phyloP scores from a whole-genome alignment of 1,284 basidiomycete species.

The Mycena citricolor region DNA sequence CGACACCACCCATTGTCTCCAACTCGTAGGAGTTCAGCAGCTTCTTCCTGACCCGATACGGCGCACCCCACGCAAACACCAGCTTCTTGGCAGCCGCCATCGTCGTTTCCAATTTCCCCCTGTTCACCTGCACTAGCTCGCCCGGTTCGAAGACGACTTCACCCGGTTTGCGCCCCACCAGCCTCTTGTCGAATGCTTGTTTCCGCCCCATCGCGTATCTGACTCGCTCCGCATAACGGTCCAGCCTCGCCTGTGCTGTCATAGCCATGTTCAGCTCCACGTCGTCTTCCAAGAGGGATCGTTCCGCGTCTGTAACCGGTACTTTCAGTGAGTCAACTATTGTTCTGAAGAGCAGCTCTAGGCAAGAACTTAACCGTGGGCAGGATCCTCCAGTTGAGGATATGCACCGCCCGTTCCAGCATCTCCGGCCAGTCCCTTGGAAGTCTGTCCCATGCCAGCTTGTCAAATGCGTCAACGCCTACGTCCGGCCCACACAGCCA shows the following conservation, averaged over 20 bases:
- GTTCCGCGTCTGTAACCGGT: background rate
- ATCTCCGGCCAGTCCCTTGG: conserved; percentile 33
- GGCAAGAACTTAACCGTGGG: conserved; percentile 22
- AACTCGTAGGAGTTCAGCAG: background rate
- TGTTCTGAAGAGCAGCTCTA: conserved; percentile 16
- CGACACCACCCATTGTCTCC: background rate
- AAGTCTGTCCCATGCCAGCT: conserved; percentile 18
- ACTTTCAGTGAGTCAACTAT: conserved; percentile 25
- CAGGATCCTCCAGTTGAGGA: conserved; percentile 29
- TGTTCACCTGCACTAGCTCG: conserved; percentile 32
- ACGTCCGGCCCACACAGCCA: conserved; percentile 31
- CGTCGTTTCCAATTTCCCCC: conserved; percentile 29
- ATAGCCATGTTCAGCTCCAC: conserved; percentile 27
- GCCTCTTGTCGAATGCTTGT: conserved; percentile 25
- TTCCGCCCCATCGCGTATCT: conserved; percentile 25
- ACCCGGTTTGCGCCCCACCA: conserved; percentile 11
- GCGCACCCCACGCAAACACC: background rate
- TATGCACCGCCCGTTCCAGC: conserved; percentile 30
- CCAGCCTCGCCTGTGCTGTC: conserved; percentile 28
- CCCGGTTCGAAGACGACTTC: conserved; percentile 28
- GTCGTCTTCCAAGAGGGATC: background rate
- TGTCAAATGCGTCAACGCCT: conserved; percentile 31
- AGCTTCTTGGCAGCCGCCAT: conserved; percentile 27
- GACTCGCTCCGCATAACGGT: conserved; percentile 26
- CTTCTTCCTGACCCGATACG: background rate